Percentiles rank a stretch among this genome's conserved stretches.
Evolutionary conservation across 345 rosid genomes (phyloP).

Genomic region (Eucalyptus albens): DNA sequence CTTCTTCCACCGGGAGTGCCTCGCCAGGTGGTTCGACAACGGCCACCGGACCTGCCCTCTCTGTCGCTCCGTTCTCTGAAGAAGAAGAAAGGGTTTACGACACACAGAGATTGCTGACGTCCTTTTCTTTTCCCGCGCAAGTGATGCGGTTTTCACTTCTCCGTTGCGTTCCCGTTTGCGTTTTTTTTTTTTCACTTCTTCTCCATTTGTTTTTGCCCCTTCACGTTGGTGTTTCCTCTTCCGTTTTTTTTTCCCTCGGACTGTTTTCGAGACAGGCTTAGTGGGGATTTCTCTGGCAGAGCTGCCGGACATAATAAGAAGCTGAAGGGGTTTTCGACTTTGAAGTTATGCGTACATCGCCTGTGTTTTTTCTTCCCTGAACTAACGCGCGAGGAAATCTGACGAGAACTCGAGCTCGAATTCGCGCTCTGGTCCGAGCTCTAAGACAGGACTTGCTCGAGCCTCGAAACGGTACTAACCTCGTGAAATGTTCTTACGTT

Average conservation of each 20-base stretch:
- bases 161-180: not conserved
- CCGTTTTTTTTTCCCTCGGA: not conserved
- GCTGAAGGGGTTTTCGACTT: not conserved
- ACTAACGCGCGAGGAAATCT: not conserved
- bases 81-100: not conserved
- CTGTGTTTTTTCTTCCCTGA: not conserved
- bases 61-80: constrained; percentile 50
- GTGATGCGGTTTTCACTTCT: not conserved
- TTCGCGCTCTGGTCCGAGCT: not conserved
- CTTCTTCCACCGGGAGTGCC: constrained; percentile 64
- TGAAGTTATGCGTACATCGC: not conserved
- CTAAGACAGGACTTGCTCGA: not conserved
- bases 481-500: not conserved
- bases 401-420: not conserved
- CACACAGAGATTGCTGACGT: not conserved
- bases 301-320: not conserved
- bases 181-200: not conserved
- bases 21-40: constrained; percentile 66
- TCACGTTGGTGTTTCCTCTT: not conserved
- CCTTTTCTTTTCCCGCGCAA: not conserved
- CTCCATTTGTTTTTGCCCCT: not conserved
- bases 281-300: not conserved
- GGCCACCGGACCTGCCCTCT: constrained; percentile 61
- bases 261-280: not conserved
- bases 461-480: not conserved